phyloP scores from a whole-genome alignment of 2,329 filamentous ascomycete genomes.

The Aspergillus floridensis region DNA sequence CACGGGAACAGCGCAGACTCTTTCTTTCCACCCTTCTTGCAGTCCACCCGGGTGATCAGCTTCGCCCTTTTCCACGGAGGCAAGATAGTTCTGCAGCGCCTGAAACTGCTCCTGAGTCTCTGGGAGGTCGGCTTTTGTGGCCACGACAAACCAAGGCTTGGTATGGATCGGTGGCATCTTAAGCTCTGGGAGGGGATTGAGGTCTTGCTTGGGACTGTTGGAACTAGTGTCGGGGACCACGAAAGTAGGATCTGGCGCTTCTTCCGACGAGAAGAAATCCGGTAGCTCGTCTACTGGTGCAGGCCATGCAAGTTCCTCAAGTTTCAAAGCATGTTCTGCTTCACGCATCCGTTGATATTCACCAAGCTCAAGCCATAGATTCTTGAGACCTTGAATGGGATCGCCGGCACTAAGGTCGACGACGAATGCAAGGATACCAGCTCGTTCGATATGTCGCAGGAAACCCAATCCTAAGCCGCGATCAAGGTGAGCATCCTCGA shows the following conservation, averaged over 20 bases:
- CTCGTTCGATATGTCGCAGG: conserved; percentile 89
- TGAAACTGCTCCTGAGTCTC: conserved; percentile 75
- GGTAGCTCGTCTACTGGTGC: conserved; percentile 27
- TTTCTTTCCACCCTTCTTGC: conserved; percentile 60
- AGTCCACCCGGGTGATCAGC: conserved; percentile 73
- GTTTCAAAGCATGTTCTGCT: conserved; percentile 64
- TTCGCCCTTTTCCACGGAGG: conserved; percentile 59
- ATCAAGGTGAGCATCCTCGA: conserved; percentile 89
- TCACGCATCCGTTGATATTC: conserved; percentile 82
- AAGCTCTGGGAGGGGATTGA: conserved; percentile 44
- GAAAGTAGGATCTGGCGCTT: neutral
- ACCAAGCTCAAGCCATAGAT: conserved; percentile 85
- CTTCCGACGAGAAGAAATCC: conserved; percentile 20
- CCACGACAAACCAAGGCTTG: conserved; percentile 96
- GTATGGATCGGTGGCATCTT: conserved; percentile 71
- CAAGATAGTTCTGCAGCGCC: conserved; percentile 67
- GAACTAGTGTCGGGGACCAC: neutral
- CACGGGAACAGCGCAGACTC: conserved; percentile 69
- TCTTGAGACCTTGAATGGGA: conserved; percentile 72
- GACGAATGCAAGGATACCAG: conserved; percentile 89
- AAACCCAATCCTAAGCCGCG: conserved; percentile 88
- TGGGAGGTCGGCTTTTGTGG: conserved; percentile 84
- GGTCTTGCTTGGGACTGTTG: conserved; percentile 10
- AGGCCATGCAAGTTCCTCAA: conserved; percentile 57
- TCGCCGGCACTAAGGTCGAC: conserved; percentile 79